Conservation (phyloP, 257 asterid genomes). For the Rhazya stricta region DNA sequence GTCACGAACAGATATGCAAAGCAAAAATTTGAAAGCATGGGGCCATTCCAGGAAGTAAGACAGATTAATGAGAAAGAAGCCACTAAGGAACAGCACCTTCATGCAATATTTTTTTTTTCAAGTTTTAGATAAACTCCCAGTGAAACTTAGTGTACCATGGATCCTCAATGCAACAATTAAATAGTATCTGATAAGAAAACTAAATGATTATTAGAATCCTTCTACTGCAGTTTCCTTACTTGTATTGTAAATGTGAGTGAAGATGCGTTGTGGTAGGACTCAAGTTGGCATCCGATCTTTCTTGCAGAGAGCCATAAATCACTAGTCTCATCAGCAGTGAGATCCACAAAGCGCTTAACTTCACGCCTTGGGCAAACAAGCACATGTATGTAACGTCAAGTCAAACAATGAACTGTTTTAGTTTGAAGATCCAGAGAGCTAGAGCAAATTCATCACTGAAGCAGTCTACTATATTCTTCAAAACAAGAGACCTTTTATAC, state of each 20-base stretch:
- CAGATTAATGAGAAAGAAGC: neutral
- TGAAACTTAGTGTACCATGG: neutral
- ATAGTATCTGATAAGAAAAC: neutral
- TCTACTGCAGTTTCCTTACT: conserved; percentile 44
- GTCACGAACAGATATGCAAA: neutral
- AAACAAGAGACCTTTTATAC: neutral
- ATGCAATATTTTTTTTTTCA: neutral
- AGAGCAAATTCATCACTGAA: neutral
- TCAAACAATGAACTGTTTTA: conserved; percentile 20
- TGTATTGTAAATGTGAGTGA: conserved; percentile 80
- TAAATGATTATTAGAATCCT: neutral
- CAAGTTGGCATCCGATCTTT: conserved; percentile 70
- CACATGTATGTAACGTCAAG: conserved; percentile 77
- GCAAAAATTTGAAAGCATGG: neutral
- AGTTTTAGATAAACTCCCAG: neutral
- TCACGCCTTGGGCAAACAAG: conserved; percentile 92
- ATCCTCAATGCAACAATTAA: neutral
- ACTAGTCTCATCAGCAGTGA: conserved; percentile 69
- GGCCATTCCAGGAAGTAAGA: conserved; percentile 3
- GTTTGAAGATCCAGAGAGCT: conserved; percentile 10
- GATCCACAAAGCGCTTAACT: conserved; percentile 74
- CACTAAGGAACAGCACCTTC: neutral
- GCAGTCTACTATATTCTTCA: neutral
- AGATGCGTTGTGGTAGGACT: conserved; percentile 80
- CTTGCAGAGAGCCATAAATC: conserved; percentile 81